Base-by-base conservation (phyloP, 164 flowering plant genomes). In the Echeveria elegans region DNA sequence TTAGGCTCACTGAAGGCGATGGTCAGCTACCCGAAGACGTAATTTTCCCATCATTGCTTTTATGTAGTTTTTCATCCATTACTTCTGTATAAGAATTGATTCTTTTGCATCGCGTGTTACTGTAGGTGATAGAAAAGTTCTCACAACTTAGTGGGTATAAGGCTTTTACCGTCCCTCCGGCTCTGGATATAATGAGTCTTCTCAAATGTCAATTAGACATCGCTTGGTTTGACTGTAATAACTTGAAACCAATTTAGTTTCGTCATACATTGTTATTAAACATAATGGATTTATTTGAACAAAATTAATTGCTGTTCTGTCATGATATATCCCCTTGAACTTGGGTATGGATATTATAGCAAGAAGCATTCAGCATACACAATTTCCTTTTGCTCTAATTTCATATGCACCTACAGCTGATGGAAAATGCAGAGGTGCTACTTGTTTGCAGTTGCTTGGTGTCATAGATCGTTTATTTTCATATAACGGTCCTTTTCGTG, bases 391-490 rank as follows among this genome's bases (percentile, higher is more conserved):
- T 21, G 29, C 28, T 8, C 61, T 56, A 56, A 56, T 28, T 56
- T 28, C 31, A 14, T 36, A 36, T 67, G 47, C 28, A n/a, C 34
- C 50, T 65, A 15, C 78, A 92, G 96, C 77, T 76, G 79, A 81
- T 74, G 87, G 88, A 63, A 70, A 75, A 66, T 88, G 86, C 74
- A 70, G 62, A 18, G 63, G 69, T 72, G 84, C 78, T 43, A 87
- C 94, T 73, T 81, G 97, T 66, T 75, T 93, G 82, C 98, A 93
- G 80, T 74, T 90, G 72, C 88, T 96, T 75, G 97, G 97, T 69
- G 82, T 89, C 66, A 48, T 93, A 18, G 98, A 93, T 77, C 96
- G 88, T 47, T 63, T 93, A 63, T 90, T 84, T 74, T 74, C 86
- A n/a, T 93, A 93, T 66, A 65, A 64, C 69, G 98, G 98, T 40